Base-by-base conservation (phyloP, 1,284 basidiomycete genomes). In the Cerrena zonata region DNA sequence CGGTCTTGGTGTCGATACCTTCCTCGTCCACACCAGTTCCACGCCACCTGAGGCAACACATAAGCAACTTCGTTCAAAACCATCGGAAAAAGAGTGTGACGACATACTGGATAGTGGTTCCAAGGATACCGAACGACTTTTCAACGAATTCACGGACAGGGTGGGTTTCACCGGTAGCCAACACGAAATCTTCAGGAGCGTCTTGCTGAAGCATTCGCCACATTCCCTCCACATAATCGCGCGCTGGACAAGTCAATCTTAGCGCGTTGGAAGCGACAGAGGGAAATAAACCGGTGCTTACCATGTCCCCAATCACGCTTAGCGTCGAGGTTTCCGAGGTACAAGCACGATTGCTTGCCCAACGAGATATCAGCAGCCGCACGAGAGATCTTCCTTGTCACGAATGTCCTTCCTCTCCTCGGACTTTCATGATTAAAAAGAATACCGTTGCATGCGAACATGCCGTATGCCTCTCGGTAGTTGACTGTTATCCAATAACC, bases 361-460 rank as follows among this genome's bases (percentile, higher is more conserved):
- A 91, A 69, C 52, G 77, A 78, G 62, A 95, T 94, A 63, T 95
- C 92, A 15, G 92, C 92, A 3, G 83, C 92, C 2, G 91, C 92
- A 51, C 93, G 78, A 39, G 88, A 77, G 62, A 95, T 94, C 74
- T 95, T 95, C 62, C 93, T 79, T 36, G 93, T 94, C 56, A 95
- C 92, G 70, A 95, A 95, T 5, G 92, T 95, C 64, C 92, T 73
- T 19, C 92, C 92, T 60, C 92, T 77, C 49, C 92, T 79, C 11
- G 93, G 92, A 60, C 90, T 93, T 72, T 95, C 92, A 71, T 95
- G 92, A 68, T 95, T 94, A 80, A 94, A 93, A 57, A 94, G 69
- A 58, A 93, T 92, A 22, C 91, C 91, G 66, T 91, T 93, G 68
- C 88, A 91, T 3, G 91, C 88, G 70, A 84, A 93, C 86, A 95